Percentiles rank a stretch among this genome's conserved stretches.
Evolutionary conservation across 2,329 filamentous ascomycete species (phyloP).

Genomic region (Colletotrichum paranaense): DNA sequence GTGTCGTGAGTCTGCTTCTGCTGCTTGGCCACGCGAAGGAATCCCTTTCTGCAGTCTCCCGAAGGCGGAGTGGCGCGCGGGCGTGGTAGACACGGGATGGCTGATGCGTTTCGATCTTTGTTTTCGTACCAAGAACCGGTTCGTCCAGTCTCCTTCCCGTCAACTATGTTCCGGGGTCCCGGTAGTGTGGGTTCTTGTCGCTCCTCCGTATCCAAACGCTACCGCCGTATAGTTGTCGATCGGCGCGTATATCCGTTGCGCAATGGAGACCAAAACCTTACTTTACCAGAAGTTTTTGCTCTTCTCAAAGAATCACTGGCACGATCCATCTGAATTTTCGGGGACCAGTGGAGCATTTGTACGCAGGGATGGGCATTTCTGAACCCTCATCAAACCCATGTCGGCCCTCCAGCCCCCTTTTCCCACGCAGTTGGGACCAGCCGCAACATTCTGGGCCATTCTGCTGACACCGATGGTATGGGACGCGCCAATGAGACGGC

Average conservation of each 20-base stretch:
- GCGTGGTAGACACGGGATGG: not conserved
- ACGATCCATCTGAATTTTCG: not conserved
- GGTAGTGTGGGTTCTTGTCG: not conserved
- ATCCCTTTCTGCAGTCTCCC: not conserved
- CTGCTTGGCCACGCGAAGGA: not conserved
- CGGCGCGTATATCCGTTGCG: not conserved
- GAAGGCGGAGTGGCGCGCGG: not conserved
- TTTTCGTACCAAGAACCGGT: not conserved
- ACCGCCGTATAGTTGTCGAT: not conserved
- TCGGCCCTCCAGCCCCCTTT: slow-evolving; percentile 18
- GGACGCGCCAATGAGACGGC: not conserved
- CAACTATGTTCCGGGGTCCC: not conserved
- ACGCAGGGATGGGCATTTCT: slow-evolving; percentile 7
- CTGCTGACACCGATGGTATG: not conserved
- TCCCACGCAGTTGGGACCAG: not conserved
- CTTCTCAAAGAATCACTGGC: not conserved
- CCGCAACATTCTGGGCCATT: not conserved
- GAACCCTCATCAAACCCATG: not conserved
- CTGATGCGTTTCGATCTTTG: not conserved
- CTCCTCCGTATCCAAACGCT: slow-evolving; percentile 1
- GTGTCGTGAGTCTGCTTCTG: not conserved
- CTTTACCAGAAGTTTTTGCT: not conserved
- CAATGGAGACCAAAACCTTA: not conserved
- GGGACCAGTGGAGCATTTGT: slow-evolving; percentile 18
- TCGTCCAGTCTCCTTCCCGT: not conserved